Percentiles rank a stretch among this genome's conserved stretches.
Conservation (phyloP, 106 monocot genomes). For the Dioscorea zingiberensis region DNA sequence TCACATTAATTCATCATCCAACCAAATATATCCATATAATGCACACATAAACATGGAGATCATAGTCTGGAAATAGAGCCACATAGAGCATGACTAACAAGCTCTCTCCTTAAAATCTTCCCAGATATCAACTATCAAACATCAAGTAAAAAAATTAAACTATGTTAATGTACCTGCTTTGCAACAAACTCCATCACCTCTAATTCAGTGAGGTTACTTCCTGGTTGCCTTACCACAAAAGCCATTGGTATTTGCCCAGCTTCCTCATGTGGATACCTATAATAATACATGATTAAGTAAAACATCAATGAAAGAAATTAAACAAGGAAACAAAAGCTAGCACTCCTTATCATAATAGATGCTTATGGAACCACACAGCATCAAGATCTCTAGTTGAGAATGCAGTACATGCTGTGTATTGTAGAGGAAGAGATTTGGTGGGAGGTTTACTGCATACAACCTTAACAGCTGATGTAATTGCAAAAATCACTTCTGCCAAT, state of each 20-base stretch:
- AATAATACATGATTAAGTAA: background rate
- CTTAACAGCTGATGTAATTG: no score
- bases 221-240: constrained; percentile 42
- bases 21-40: no score
- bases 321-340: no score
- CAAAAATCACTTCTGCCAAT: no score
- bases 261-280: constrained; percentile 59
- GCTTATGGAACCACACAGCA: constrained; percentile 67
- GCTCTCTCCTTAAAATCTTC: constrained; percentile 38
- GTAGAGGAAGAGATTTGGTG: no score
- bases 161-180: constrained; percentile 34
- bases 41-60: no score
- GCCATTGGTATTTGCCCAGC: constrained; percentile 61
- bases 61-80: background rate
- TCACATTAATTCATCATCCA: no score
- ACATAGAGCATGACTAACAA: constrained; percentile 6
- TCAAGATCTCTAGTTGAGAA: constrained; percentile 38
- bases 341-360: no score
- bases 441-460: no score
- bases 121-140: no score
- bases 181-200: constrained; percentile 49
- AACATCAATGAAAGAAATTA: background rate
- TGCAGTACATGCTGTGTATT: constrained; percentile 42
- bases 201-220: constrained; percentile 32
- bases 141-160: no score